These are phyloP conservation scores for Termitomyces sp. DNA, from an alignment of 768 basidiomycete genomes.

Conservation along the genomic window DNA sequence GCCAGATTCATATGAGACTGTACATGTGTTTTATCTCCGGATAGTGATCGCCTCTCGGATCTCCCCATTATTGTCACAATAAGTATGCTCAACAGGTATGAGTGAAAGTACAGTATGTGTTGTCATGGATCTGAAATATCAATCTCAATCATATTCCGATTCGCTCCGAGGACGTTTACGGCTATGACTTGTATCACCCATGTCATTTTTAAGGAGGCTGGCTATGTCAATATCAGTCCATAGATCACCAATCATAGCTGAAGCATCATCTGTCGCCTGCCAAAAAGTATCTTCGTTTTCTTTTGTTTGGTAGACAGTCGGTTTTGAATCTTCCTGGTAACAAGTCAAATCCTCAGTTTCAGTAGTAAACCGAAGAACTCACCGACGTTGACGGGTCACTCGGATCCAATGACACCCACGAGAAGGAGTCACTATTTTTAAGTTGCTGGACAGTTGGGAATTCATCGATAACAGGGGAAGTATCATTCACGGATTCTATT, in stretches of 20 bases:
- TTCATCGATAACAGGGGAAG: background rate
- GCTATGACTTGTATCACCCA: slow-evolving; percentile 2
- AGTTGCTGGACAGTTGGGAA: background rate
- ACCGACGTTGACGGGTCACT: slow-evolving; percentile 11
- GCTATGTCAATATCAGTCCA: slow-evolving; percentile 7
- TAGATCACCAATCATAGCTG: slow-evolving; percentile 1
- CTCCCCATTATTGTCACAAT: background rate
- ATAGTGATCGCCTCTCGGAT: background rate
- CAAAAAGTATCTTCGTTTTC: background rate
- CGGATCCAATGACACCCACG: slow-evolving; percentile 35
- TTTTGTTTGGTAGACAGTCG: background rate
- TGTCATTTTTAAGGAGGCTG: background rate
- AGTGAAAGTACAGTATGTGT: background rate
- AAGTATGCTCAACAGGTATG: background rate
- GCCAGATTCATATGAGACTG: slow-evolving; percentile 8
- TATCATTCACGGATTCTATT: slow-evolving; percentile 3
- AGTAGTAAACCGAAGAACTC: background rate
- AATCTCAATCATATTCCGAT: slow-evolving; percentile 8
- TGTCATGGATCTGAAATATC: slow-evolving; percentile 10
- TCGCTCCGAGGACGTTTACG: slow-evolving; percentile 27
- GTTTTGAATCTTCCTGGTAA: background rate
- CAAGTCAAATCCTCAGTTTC: background rate
- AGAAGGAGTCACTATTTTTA: slow-evolving; percentile 27
- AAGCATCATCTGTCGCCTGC: background rate
- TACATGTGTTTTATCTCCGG: background rate